Conservation (phyloP, 2,329 filamentous ascomycete species). For the Hysterium pulicare region DNA sequence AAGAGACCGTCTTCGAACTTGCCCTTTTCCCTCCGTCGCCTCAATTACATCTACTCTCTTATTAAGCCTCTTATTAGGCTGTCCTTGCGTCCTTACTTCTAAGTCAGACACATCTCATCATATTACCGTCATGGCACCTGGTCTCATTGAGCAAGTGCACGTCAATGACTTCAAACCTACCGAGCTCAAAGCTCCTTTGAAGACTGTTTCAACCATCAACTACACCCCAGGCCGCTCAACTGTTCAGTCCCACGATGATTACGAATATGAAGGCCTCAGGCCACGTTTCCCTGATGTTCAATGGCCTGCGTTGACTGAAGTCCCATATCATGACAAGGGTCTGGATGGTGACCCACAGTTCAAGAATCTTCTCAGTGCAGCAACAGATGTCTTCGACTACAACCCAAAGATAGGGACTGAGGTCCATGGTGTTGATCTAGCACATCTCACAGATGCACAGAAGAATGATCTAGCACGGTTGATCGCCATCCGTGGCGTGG, state of each 20-base stretch:
- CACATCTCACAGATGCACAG: slow-evolving; percentile 49
- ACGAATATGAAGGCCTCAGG: slow-evolving; percentile 52
- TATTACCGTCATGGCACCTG: slow-evolving; percentile 9
- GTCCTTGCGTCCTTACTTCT: background rate
- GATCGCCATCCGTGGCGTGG: slow-evolving; percentile 54
- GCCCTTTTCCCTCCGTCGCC: background rate
- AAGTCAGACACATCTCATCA: too few species aligned
- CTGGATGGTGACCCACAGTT: slow-evolving; percentile 53
- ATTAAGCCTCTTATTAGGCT: background rate
- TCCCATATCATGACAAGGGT: slow-evolving; percentile 53
- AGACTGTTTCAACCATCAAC: slow-evolving; percentile 24
- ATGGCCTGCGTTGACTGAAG: slow-evolving; percentile 49
- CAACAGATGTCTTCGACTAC: slow-evolving; percentile 56
- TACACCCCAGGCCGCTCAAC: slow-evolving; percentile 50
- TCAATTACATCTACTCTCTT: too few species aligned
- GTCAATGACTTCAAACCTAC: slow-evolving; percentile 5
- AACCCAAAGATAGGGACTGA: slow-evolving; percentile 57
- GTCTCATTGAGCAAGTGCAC: slow-evolving; percentile 2
- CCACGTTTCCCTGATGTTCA: slow-evolving; percentile 53
- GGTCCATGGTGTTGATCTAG: slow-evolving; percentile 50
- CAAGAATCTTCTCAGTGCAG: slow-evolving; percentile 50
- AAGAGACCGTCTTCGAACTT: background rate
- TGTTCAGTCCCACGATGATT: slow-evolving; percentile 46
- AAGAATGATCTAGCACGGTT: slow-evolving; percentile 54
- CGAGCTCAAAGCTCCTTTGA: slow-evolving; percentile 14